phyloP scores from a whole-genome alignment of 345 rosid species.

The Gossypium australe region DNA sequence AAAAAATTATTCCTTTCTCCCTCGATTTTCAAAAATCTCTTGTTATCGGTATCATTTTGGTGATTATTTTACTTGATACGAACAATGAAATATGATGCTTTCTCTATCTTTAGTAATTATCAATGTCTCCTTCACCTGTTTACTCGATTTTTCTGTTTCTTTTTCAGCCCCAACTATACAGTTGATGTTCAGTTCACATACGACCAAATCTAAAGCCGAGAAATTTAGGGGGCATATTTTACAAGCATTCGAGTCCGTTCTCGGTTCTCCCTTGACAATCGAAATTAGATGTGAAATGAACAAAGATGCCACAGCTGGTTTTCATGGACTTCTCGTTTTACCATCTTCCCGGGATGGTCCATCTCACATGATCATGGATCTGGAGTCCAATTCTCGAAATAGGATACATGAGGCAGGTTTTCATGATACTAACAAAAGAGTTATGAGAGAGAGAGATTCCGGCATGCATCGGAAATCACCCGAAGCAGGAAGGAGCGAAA shows the following conservation, averaged over 20 bases:
- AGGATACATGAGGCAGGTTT: not conserved
- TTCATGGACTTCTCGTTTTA: conserved; percentile 28
- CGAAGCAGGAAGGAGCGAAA: conserved; percentile 46
- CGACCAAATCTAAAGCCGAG: conserved; percentile 58
- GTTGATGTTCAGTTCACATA: conserved; percentile 61
- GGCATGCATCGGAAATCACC: conserved; percentile 20
- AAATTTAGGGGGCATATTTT: conserved; percentile 54
- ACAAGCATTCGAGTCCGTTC: conserved; percentile 78
- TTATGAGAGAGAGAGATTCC: conserved; percentile 11
- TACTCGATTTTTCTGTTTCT: conserved; percentile 8
- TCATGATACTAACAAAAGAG: conserved; percentile 11
- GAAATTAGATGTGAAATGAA: conserved; percentile 73
- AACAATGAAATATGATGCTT: not conserved
- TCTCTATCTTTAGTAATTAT: not conserved
- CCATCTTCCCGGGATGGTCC: conserved; percentile 40
- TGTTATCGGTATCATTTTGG: not conserved
- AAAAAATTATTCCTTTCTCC: not conserved
- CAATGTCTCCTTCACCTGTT: not conserved
- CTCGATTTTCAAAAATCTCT: not conserved
- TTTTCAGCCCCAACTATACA: conserved; percentile 83
- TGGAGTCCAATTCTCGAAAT: not conserved
- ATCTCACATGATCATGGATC: conserved; percentile 15
- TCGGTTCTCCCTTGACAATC: conserved; percentile 70
- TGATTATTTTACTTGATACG: not conserved
- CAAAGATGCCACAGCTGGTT: conserved; percentile 32